phyloP scores from a whole-genome alignment of 345 rosid genomes.

The Dipteronia dyeriana region DNA sequence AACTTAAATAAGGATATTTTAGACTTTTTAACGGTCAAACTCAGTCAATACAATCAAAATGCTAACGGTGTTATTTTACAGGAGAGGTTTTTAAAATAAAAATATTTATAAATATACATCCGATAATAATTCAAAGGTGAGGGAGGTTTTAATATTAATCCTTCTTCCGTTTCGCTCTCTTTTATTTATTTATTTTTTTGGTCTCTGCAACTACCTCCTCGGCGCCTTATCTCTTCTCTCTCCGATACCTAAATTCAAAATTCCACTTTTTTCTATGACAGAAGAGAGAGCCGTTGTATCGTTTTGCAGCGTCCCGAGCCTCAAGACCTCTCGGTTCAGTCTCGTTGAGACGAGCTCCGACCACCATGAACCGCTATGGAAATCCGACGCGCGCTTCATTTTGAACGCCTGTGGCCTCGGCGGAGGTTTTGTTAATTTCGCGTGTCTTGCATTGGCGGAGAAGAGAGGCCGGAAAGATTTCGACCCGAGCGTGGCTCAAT shows the following conservation, averaged over 20 bases:
- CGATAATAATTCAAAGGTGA: no score
- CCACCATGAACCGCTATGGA: constrained; percentile 32
- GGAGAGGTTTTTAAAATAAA: no score
- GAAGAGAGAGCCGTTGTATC: constrained; percentile 44
- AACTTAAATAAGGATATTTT: no score
- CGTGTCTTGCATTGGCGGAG: constrained; percentile 62
- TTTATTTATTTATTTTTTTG: background rate
- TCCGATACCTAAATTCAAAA: background rate
- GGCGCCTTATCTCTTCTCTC: constrained; percentile 35
- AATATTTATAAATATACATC: no score
- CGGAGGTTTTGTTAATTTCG: constrained; percentile 45
- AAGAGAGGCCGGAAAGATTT: constrained; percentile 48
- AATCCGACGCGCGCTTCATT: constrained; percentile 19
- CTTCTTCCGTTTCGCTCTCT: background rate
- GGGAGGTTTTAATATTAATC: no score
- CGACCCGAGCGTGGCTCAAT: constrained; percentile 67
- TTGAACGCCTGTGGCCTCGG: constrained; percentile 18
- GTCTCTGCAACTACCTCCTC: background rate
- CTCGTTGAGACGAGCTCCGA: constrained; percentile 18
- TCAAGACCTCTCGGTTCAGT: constrained; percentile 36
- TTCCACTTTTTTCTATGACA: constrained; percentile 38
- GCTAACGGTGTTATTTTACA: no score
- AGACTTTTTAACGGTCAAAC: no score
- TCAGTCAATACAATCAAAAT: no score
- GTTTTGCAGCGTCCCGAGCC: constrained; percentile 44